These are phyloP conservation scores for Drechmeria coniospora DNA, from an alignment of 2,329 filamentous ascomycete species.

Conservation along the genomic window DNA sequence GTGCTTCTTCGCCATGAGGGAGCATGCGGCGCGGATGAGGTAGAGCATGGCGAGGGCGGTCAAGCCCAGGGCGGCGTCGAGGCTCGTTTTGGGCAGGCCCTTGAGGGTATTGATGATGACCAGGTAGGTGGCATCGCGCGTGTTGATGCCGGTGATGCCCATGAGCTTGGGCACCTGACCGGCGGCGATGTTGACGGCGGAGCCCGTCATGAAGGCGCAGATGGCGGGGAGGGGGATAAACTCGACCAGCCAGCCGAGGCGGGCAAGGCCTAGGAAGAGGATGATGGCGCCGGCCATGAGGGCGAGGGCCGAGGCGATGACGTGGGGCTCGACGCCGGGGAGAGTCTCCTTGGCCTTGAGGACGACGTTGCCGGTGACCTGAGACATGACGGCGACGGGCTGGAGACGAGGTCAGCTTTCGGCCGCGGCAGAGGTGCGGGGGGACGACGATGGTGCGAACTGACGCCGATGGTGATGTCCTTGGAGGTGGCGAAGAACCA, in stretches of 20 bases:
- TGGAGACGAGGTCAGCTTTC: conserved; percentile 9
- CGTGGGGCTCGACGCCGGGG: conserved; percentile 23
- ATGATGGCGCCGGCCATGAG: conserved; percentile 33
- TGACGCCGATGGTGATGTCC: conserved; percentile 68
- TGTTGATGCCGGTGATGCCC: conserved; percentile 34
- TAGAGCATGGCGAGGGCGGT: conserved; percentile 55
- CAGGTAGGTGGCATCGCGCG: conserved; percentile 28
- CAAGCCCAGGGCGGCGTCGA: conserved; percentile 63
- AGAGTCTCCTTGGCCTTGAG: conserved; percentile 19
- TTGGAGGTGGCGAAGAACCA: conserved; percentile 98
- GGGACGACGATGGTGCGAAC: conserved; percentile 13
- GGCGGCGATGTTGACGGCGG: conserved; percentile 32
- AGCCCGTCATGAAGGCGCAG: conserved; percentile 39
- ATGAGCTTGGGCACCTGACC: conserved; percentile 35
- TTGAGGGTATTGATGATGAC: conserved; percentile 37
- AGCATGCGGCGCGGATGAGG: conserved; percentile 46
- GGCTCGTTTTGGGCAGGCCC: conserved; percentile 28
- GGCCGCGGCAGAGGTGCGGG: background rate
- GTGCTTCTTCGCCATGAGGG: conserved; percentile 47
- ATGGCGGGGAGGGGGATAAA: conserved; percentile 37
- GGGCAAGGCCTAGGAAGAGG: conserved; percentile 31
- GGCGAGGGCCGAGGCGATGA: conserved; percentile 31
- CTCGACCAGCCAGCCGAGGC: conserved; percentile 38
- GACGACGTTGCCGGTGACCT: conserved; percentile 34
- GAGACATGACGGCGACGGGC: conserved; percentile 41